Conservation (phyloP, 768 basidiomycete genomes). For the Lentinula detonsa region DNA sequence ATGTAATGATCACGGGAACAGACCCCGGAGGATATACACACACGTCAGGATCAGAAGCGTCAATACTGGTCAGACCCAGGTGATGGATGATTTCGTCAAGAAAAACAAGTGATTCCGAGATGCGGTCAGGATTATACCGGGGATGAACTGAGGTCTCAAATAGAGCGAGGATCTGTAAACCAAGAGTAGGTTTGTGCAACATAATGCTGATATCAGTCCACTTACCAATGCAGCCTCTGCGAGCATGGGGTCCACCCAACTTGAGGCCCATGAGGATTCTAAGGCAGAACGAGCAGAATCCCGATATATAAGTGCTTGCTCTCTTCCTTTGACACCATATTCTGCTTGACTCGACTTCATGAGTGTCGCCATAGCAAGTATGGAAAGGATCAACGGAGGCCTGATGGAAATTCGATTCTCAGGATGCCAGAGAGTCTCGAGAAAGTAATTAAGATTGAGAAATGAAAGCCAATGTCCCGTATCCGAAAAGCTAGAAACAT, state of each 20-base stretch:
- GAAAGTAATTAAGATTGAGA: constrained; percentile 51
- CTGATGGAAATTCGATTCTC: constrained; percentile 54
- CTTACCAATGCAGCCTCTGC: constrained; percentile 71
- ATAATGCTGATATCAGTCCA: background rate
- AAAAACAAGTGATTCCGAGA: constrained; percentile 43
- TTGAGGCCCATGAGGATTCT: constrained; percentile 40
- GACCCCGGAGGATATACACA: constrained; percentile 40
- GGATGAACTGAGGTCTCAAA: constrained; percentile 77
- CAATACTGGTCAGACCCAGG: constrained; percentile 49
- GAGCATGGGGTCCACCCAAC: constrained; percentile 55
- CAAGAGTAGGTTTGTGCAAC: background rate
- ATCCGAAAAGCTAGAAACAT: constrained; percentile 45
- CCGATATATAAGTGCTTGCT: constrained; percentile 51
- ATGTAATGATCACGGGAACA: constrained; percentile 44
- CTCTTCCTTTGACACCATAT: constrained; percentile 44
- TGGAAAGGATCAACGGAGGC: constrained; percentile 64
- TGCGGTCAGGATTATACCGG: constrained; percentile 49
- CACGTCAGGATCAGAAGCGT: constrained; percentile 48
- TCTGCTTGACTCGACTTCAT: constrained; percentile 71
- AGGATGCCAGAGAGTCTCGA: constrained; percentile 44
- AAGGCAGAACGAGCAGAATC: constrained; percentile 51
- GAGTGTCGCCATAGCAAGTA: constrained; percentile 63
- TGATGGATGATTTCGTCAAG: constrained; percentile 63
- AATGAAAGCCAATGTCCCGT: constrained; percentile 67
- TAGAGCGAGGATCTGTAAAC: constrained; percentile 60